Percentiles rank a stretch among this genome's conserved stretches.
These are phyloP conservation scores for Barnettozyma hawaiiensis DNA, from an alignment of 1,139 yeast genomes.

Conservation along the genomic window DNA sequence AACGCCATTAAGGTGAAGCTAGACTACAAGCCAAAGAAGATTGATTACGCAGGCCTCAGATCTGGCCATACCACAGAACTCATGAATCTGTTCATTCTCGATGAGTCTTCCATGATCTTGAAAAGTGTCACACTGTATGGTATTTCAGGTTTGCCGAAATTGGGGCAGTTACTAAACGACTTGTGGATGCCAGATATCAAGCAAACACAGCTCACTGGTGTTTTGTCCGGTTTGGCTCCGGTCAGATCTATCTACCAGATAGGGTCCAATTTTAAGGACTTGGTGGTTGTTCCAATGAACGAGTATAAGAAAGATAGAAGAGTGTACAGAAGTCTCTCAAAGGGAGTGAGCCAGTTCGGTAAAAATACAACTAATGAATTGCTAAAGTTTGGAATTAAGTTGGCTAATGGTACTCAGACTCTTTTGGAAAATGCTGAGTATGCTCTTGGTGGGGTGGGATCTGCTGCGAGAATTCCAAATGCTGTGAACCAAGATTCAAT, in stretches of 20 bases:
- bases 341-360: constrained; percentile 74
- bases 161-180: constrained; percentile 51
- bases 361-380: constrained; percentile 78
- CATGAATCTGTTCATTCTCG: constrained; percentile 81
- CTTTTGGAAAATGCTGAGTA: constrained; percentile 77
- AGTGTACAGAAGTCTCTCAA: constrained; percentile 62
- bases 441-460: constrained; percentile 62
- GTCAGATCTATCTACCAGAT: constrained; percentile 70
- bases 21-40: constrained; percentile 88
- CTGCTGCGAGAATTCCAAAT: constrained; percentile 18
- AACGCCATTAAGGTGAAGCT: constrained; percentile 59
- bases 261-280: constrained; percentile 71
- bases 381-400: constrained; percentile 73
- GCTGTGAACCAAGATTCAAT: constrained; percentile 14
- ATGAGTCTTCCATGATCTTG: constrained; percentile 71
- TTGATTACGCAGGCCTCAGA: constrained; percentile 76
- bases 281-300: constrained; percentile 65
- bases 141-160: constrained; percentile 59
- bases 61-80: constrained; percentile 86
- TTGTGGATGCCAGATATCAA: constrained; percentile 87
- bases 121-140: constrained; percentile 67
- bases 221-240: constrained; percentile 80
- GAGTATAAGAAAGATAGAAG: constrained; percentile 75
- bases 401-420: constrained; percentile 87
- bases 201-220: constrained; percentile 69